A percentile compares a stretch with the other conserved stretches of the same genome.
phyloP scores from a whole-genome alignment of 2,329 filamentous ascomycete genomes.

The Colletotrichum brevisporum region DNA sequence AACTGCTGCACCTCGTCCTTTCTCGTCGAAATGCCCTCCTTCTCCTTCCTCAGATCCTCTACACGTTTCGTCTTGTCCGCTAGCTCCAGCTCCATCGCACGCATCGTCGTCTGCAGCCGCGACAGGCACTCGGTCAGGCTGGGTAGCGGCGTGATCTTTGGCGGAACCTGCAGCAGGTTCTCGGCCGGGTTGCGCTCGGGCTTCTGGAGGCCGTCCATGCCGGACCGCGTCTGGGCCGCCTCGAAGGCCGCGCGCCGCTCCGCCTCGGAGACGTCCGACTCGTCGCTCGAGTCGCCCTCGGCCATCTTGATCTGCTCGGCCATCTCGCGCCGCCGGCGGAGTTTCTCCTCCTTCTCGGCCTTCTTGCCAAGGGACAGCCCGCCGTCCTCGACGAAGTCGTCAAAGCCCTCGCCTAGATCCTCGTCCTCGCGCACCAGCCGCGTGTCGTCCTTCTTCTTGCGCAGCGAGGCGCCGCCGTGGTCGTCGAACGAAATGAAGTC shows the following conservation, averaged over 20 bases:
- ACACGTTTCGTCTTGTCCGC: slow-evolving; percentile 73
- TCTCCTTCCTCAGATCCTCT: slow-evolving; percentile 77
- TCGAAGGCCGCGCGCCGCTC: slow-evolving; percentile 88
- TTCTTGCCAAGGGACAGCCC: slow-evolving; percentile 83
- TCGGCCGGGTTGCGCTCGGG: slow-evolving; percentile 57
- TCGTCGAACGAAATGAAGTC: slow-evolving; percentile 77
- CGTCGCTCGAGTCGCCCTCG: slow-evolving; percentile 75
- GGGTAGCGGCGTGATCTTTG: slow-evolving; percentile 84
- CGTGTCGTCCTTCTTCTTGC: slow-evolving; percentile 69
- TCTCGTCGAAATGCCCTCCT: slow-evolving; percentile 74
- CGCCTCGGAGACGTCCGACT: slow-evolving; percentile 77
- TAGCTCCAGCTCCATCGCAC: slow-evolving; percentile 74
- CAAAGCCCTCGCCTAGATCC: slow-evolving; percentile 92
- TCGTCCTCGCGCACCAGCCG: slow-evolving; percentile 89
- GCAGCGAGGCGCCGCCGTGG: slow-evolving; percentile 55
- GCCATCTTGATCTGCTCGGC: slow-evolving; percentile 85
- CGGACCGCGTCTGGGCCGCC: slow-evolving; percentile 85
- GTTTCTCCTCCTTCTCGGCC: slow-evolving; percentile 80
- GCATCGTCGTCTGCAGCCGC: slow-evolving; percentile 72
- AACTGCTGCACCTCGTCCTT: slow-evolving; percentile 86
- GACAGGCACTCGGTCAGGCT: slow-evolving; percentile 77
- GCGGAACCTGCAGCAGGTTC: slow-evolving; percentile 69
- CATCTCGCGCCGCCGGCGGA: slow-evolving; percentile 81
- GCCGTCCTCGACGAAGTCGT: slow-evolving; percentile 90
- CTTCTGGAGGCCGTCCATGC: slow-evolving; percentile 80